phyloP scores from a whole-genome alignment of 768 basidiomycete species.

The Kwoniella shandongensis region DNA sequence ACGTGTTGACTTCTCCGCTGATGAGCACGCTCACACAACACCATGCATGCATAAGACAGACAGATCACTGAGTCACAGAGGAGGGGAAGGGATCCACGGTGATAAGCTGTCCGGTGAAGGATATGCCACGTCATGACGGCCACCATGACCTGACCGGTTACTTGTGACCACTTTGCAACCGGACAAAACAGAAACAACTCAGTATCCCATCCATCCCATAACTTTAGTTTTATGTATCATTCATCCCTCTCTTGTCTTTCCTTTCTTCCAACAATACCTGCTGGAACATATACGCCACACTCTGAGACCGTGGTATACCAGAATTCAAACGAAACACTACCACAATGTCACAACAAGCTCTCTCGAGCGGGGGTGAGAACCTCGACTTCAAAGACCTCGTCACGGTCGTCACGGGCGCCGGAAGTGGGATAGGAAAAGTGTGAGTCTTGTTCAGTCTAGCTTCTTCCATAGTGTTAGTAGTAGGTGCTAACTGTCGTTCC shows the following conservation, averaged over 20 bases:
- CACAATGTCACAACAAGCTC: constrained; percentile 17
- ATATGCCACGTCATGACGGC: not conserved
- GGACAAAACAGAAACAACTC: not conserved
- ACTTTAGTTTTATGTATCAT: not conserved
- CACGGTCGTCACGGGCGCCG: constrained; percentile 93
- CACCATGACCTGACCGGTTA: not conserved
- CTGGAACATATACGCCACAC: no score
- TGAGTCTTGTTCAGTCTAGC: constrained; percentile 56
- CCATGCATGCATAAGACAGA: no score
- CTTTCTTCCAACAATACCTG: no score
- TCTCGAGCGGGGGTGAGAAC: not conserved
- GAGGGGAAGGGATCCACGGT: no score
- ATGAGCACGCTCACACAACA: no score
- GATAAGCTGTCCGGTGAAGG: no score
- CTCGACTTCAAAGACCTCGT: constrained; percentile 56
- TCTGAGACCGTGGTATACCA: no score
- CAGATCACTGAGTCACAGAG: no score
- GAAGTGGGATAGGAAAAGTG: constrained; percentile 90
- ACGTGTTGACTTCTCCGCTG: no score
- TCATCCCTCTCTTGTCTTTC: not conserved
- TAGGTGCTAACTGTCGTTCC: not conserved
- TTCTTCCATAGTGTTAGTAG: not conserved
- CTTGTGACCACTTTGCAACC: not conserved
- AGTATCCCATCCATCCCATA: not conserved
- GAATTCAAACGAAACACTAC: no score